Evolutionary conservation across 768 basidiomycete species (phyloP).

Genomic region (Candolleomyces efflorescens): DNA sequence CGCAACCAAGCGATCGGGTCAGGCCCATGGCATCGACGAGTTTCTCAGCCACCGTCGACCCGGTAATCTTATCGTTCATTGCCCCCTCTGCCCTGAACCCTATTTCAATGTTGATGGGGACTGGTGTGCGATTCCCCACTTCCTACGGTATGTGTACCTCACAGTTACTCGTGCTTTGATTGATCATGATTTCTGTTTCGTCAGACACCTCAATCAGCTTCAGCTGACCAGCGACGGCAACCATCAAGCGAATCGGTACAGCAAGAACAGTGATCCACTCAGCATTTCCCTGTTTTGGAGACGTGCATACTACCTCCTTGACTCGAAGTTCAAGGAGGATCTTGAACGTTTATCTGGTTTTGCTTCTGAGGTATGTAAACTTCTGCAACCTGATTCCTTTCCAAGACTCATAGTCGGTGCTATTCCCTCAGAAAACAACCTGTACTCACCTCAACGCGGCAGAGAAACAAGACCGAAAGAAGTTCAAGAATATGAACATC

Average conservation of each 20-base stretch:
- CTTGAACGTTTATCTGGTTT: background rate
- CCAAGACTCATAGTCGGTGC: too few species aligned
- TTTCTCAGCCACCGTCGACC: constrained; percentile 11
- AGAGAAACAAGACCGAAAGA: constrained; percentile 21
- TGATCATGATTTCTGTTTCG: too few species aligned
- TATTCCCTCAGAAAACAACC: constrained; percentile 12
- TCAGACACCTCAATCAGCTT: constrained; percentile 19
- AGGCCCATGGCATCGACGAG: constrained; percentile 17
- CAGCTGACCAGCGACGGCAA: constrained; percentile 21
- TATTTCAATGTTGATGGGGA: background rate
- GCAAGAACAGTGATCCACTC: constrained; percentile 19
- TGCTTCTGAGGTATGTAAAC: background rate
- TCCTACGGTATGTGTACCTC: background rate
- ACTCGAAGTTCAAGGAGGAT: background rate
- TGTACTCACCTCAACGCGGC: constrained; percentile 21
- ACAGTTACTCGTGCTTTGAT: background rate
- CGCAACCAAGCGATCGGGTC: constrained; percentile 14
- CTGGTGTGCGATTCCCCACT: background rate
- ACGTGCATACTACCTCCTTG: constrained; percentile 15
- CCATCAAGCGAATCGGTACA: constrained; percentile 16
- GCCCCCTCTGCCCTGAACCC: constrained; percentile 14
- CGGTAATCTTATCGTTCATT: constrained; percentile 16
- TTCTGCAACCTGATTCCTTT: too few species aligned
- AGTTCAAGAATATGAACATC: constrained; percentile 24
- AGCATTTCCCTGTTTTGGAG: constrained; percentile 17